These are phyloP conservation scores for Sphaerulina vaccinii DNA, from an alignment of 2,329 filamentous ascomycete species.

Conservation along the genomic window DNA sequence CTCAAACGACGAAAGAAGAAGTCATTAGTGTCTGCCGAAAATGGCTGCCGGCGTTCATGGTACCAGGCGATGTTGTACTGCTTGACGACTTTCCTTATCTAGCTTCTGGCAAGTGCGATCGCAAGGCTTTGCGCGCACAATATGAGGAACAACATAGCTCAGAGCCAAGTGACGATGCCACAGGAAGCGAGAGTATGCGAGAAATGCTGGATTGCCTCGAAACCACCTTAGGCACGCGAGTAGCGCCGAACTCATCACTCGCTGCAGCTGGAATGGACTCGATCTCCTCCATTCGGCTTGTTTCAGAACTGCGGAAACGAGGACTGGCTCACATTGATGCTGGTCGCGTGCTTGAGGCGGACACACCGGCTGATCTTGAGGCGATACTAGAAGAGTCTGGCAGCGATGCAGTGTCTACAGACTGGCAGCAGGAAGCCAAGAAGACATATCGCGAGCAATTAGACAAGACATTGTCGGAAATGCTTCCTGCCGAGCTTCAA, in stretches of 20 bases:
- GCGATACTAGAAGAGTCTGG: constrained; percentile 1
- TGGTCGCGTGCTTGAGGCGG: constrained; percentile 60
- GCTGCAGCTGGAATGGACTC: constrained; percentile 65
- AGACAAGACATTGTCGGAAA: constrained; percentile 4
- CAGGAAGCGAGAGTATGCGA: constrained; percentile 8
- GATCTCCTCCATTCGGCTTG: constrained; percentile 60
- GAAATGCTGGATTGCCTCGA: constrained; percentile 24
- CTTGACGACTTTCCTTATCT: constrained; percentile 68
- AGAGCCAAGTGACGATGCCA: constrained; percentile 26
- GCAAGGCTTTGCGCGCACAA: constrained; percentile 58
- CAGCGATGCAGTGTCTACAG: background rate
- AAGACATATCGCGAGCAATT: constrained; percentile 12
- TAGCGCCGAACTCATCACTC: constrained; percentile 45
- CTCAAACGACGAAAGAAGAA: constrained; percentile 37
- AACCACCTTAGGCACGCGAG: constrained; percentile 19
- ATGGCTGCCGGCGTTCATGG: constrained; percentile 82
- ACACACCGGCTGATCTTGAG: constrained; percentile 41
- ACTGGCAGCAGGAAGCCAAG: constrained; percentile 6
- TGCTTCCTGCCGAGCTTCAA: constrained; percentile 1
- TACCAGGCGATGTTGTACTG: constrained; percentile 70
- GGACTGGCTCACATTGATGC: constrained; percentile 57
- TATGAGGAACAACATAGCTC: constrained; percentile 44
- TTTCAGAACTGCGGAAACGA: constrained; percentile 59
- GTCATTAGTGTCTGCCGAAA: constrained; percentile 62
- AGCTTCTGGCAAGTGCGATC: constrained; percentile 81